Evolutionary conservation across 768 basidiomycete species (phyloP), one percentile per base, ranked within the genome.

Genomic region (Kwoniella botswanensis): DNA sequence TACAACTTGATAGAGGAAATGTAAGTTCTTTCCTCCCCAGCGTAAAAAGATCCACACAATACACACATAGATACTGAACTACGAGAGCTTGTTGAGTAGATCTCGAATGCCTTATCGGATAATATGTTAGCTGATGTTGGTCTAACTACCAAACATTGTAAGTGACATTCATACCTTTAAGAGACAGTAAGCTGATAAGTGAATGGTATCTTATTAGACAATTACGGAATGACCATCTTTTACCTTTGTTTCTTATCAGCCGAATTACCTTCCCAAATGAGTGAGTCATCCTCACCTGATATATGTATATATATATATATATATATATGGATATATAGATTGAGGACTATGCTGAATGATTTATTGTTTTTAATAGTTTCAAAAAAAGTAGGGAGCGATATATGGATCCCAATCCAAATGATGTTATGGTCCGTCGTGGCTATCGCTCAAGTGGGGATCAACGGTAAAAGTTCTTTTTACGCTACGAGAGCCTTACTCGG

Each of bases 351-450:
- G 21, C 41, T 26, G 21, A 12, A 11, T 26, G 17, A 35, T 11
- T 55, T 43, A 18, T 17, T 17, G 7, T 24, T 15, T 26, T 64
- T 64, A 1, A 54, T 60, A 64, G 68, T 76, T 44, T 74, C 71
- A 17, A 77, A 79, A 53, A 72, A 71, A 55, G 43, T 79, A 6
- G 78, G 78, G 12, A 62, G 66, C 17, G 76, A 79, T 54, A 59
- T 72, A 4, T 77, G 76, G 78, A 72, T 79, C 50, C 78, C 78
- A 1, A 68, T 76, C 35, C 63, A 66, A 52, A 73, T 77, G 71
- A 72, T 79, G 63, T 11, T 63, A 12, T 79, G 78, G 78, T 77
- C 76, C 22, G 61, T 71, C 12, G 76, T 76, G 12, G 55, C 72
- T 26, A 65, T 69, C 43, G 57, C 68, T 53, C 73, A 71, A 26